Percentiles rank a stretch among this genome's conserved stretches.
Evolutionary conservation across 2,329 filamentous ascomycete species (phyloP).

Genomic region (Didymella pomorum): DNA sequence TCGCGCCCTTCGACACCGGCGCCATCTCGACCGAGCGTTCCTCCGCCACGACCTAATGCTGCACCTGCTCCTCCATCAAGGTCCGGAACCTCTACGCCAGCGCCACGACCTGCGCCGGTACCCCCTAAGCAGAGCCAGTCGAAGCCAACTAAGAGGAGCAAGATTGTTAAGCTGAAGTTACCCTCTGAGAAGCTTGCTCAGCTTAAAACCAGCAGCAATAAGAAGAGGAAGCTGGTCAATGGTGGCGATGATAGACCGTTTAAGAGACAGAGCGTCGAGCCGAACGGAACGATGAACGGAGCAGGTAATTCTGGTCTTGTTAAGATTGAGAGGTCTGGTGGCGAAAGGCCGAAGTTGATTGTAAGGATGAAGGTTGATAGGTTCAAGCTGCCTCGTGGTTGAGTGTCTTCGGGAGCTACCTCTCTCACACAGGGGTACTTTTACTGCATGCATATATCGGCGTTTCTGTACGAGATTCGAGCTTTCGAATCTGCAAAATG

Average conservation of each 20-base stretch:
- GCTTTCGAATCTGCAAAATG: slow-evolving; percentile 11
- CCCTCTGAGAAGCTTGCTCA: slow-evolving; percentile 26
- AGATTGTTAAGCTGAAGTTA: slow-evolving; percentile 38
- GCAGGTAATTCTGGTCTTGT: slow-evolving; percentile 28
- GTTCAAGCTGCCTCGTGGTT: slow-evolving; percentile 13
- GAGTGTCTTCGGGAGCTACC: background rate
- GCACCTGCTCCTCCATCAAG: slow-evolving; percentile 19
- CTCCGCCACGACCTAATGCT: slow-evolving; percentile 26
- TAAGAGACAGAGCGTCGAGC: slow-evolving; percentile 42
- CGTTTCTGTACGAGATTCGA: slow-evolving; percentile 11
- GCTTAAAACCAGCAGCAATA: slow-evolving; percentile 24
- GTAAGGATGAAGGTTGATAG: slow-evolving; percentile 34
- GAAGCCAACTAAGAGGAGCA: slow-evolving; percentile 34
- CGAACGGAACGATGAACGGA: slow-evolving; percentile 25
- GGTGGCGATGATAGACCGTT: slow-evolving; percentile 31
- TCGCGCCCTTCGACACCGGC: slow-evolving; percentile 30
- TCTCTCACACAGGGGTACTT: background rate
- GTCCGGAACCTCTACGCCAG: slow-evolving; percentile 14
- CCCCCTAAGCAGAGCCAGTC: slow-evolving; percentile 10
- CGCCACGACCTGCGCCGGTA: slow-evolving; percentile 20
- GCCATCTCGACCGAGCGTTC: slow-evolving; percentile 22
- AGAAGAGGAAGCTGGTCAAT: slow-evolving; percentile 35
- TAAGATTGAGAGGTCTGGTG: slow-evolving; percentile 27
- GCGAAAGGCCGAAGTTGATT: slow-evolving; percentile 27
- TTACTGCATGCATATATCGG: slow-evolving; percentile 10